A percentile compares a stretch with the other conserved stretches of the same genome.
These are phyloP conservation scores for Turritis glabra DNA, from an alignment of 345 rosid species.

Conservation along the genomic window DNA sequence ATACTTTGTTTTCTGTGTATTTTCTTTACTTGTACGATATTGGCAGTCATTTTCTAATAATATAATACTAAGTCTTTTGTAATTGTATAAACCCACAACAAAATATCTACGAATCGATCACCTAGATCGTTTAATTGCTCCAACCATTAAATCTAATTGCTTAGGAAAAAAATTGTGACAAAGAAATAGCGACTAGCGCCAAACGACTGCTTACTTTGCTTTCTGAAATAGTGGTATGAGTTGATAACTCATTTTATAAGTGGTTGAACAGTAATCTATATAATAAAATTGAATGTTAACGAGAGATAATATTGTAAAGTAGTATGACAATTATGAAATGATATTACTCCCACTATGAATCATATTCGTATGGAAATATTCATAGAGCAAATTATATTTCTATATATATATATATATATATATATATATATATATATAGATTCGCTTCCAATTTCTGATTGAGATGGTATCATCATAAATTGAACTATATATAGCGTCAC, in stretches of 20 bases:
- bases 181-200: not conserved
- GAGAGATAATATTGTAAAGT: not conserved
- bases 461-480: not conserved
- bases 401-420: too few species aligned
- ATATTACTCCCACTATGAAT: not conserved
- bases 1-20: not conserved
- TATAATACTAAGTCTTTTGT: not conserved
- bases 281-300: not conserved
- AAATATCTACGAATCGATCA: not conserved
- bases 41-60: not conserved
- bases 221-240: not conserved
- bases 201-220: not conserved
- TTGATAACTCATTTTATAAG: constrained; percentile 10
- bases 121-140: not conserved
- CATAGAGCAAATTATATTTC: not conserved
- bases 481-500: constrained; percentile 30
- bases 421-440: too few species aligned
- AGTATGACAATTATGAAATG: not conserved
- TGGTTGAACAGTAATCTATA: not conserved
- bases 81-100: not conserved
- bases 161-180: not conserved
- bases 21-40: not conserved
- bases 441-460: too few species aligned
- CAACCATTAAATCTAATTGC: not conserved
- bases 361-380: not conserved